A percentile compares a stretch with the other conserved stretches of the same genome.
phyloP scores from a whole-genome alignment of 2,329 filamentous ascomycete species.

The Dactylellina leptospora region DNA sequence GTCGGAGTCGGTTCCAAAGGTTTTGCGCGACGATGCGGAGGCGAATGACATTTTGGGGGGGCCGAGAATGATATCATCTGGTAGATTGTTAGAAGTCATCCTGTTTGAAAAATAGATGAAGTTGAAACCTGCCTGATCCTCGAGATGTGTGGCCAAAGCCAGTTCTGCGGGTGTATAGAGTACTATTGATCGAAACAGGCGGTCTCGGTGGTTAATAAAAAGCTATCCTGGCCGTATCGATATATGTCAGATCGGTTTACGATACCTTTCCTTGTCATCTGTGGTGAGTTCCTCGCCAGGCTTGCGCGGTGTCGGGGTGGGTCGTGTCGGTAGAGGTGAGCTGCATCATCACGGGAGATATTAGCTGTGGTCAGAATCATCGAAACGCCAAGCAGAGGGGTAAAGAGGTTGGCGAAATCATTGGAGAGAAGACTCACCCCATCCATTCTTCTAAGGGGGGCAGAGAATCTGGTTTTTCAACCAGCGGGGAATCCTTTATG shows the following conservation, averaged over 20 bases:
- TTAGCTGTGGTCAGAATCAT: conserved; percentile 10
- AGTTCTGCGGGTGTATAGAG: conserved; percentile 28
- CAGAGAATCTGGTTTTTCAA: conserved; percentile 66
- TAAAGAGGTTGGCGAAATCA: not conserved
- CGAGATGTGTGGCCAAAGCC: conserved; percentile 55
- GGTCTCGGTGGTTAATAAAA: not conserved
- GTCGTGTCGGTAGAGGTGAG: conserved; percentile 49
- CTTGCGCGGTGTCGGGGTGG: conserved; percentile 41
- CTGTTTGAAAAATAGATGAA: not conserved
- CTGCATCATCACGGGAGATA: conserved; percentile 9
- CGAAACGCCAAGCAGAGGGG: not conserved
- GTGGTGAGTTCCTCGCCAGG: conserved; percentile 31
- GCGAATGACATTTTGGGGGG: conserved; percentile 66
- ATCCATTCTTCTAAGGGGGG: conserved; percentile 69
- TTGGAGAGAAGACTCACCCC: conserved; percentile 60
- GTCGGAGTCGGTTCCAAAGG: conserved; percentile 42
- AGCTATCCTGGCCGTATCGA: not conserved
- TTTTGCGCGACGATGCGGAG: conserved; percentile 63
- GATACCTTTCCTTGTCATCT: conserved; percentile 52
- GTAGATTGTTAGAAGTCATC: not conserved
- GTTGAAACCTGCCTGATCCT: conserved; percentile 55
- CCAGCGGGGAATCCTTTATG: conserved; percentile 65
- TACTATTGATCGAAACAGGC: not conserved
- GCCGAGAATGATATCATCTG: conserved; percentile 65
- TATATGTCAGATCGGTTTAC: not conserved